phyloP scores from a whole-genome alignment of 139 green algal genomes.

The Desmodesmus armatus region DNA sequence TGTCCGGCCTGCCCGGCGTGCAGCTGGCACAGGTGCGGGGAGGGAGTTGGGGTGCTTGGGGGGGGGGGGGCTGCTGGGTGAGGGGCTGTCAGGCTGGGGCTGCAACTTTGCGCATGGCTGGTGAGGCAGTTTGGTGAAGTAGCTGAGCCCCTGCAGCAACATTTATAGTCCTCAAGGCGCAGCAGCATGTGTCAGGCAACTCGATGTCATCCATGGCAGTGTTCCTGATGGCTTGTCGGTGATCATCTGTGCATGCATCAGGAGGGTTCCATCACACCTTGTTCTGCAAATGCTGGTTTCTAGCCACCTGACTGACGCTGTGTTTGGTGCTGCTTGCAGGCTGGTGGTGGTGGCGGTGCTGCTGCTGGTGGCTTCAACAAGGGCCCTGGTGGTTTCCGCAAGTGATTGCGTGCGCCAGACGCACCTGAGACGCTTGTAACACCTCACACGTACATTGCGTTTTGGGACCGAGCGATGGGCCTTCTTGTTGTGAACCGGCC shows the following conservation, averaged over 20 bases:
- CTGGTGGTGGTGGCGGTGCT: neutral
- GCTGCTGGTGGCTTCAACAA: constrained; percentile 45
- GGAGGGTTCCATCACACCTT: no score
- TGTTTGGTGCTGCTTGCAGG: constrained; percentile 17
- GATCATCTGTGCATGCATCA: no score
- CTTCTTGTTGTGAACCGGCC: no score
- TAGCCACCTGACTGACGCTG: neutral
- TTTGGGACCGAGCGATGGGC: no score
- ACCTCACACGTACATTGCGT: neutral
- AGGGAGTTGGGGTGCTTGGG: neutral
- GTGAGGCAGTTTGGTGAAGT: neutral
- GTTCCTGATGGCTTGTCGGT: no score
- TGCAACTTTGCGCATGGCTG: neutral
- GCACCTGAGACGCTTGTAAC: constrained; percentile 30
- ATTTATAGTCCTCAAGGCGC: no score
- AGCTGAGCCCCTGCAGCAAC: neutral
- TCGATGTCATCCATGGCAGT: no score
- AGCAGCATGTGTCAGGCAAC: no score
- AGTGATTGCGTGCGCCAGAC: constrained; percentile 1
- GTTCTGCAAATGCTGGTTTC: neutral
- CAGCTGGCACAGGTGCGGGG: constrained; percentile 42
- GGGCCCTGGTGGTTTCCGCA: constrained; percentile 40
- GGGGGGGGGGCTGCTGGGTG: neutral
- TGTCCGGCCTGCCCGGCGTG: constrained; percentile 92
- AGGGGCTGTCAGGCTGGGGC: no score